A percentile compares a stretch with the other conserved stretches of the same genome.
These are phyloP conservation scores for Allomyces arbusculus DNA, from an alignment of 192 early-diverging fungal species.

Conservation along the genomic window DNA sequence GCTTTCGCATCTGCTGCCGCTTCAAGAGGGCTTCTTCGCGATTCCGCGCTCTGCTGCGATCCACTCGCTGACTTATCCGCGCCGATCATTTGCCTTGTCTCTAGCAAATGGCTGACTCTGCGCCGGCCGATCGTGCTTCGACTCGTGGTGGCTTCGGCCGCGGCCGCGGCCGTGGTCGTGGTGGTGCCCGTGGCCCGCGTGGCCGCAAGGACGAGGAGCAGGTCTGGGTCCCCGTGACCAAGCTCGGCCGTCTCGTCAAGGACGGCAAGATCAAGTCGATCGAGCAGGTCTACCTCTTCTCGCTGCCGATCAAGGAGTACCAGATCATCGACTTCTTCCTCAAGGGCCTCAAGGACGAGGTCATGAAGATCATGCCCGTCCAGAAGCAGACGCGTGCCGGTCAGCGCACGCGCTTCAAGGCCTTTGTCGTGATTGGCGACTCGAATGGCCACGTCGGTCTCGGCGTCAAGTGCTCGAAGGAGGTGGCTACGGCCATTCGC, in stretches of 20 bases:
- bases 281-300: constrained; percentile 95
- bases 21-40: no score
- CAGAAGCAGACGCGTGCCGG: constrained; percentile 99
- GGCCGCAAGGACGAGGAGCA: constrained; percentile 72
- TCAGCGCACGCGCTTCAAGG: constrained; percentile 99
- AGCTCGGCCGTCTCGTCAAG: constrained; percentile 96
- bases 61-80: no score
- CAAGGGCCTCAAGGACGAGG: constrained; percentile 88
- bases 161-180: constrained; percentile 35
- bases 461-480: constrained; percentile 99
- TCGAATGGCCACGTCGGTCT: constrained; percentile 92
- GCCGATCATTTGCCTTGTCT: no score
- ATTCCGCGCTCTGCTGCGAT: no score
- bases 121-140: constrained; percentile 54
- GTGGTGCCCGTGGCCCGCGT: constrained; percentile 43
- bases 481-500: constrained; percentile 94
- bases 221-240: constrained; percentile 80
- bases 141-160: constrained; percentile 65
- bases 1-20: no score
- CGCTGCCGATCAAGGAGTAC: constrained; percentile 98
- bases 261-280: constrained; percentile 92
- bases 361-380: constrained; percentile 99
- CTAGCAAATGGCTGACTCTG: constrained; percentile 58
- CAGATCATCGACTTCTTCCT: constrained; percentile 95
- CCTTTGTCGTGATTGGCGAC: constrained; percentile 97